Evolutionary conservation across 192 early-diverging fungal species (phyloP).

Genomic region (Coemansia sp.): DNA sequence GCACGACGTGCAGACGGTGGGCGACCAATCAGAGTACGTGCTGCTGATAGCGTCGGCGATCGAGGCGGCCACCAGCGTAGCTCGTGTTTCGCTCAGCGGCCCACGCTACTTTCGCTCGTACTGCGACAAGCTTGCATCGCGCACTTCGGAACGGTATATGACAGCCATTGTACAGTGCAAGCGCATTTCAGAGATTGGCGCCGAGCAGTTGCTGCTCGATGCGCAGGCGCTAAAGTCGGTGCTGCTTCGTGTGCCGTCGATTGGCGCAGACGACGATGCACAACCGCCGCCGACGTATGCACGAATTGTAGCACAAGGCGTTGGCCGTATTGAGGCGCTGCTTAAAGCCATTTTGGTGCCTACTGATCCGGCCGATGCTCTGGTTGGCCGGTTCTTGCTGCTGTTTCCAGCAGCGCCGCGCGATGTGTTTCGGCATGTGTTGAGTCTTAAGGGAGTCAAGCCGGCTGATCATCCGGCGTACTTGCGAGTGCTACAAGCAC

Average conservation of each 20-base stretch:
- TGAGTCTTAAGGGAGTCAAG: slow-evolving; percentile 81
- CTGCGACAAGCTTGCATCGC: slow-evolving; percentile 90
- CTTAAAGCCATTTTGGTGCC: slow-evolving; percentile 89
- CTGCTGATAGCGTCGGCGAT: slow-evolving; percentile 63
- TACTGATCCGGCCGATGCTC: slow-evolving; percentile 74
- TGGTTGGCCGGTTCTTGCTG: slow-evolving; percentile 87
- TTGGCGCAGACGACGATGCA: not conserved
- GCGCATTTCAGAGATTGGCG: slow-evolving; percentile 89
- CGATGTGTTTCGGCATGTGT: slow-evolving; percentile 71
- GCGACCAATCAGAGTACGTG: slow-evolving; percentile 92
- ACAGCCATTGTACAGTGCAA: slow-evolving; percentile 72
- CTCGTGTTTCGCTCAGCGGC: slow-evolving; percentile 65
- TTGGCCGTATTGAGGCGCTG: slow-evolving; percentile 79
- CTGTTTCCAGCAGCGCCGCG: slow-evolving; percentile 73
- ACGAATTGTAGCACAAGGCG: slow-evolving; percentile 79
- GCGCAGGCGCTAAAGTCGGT: slow-evolving; percentile 87
- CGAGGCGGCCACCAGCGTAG: slow-evolving; percentile 54
- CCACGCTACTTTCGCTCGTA: slow-evolving; percentile 82
- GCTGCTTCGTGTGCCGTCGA: slow-evolving; percentile 69
- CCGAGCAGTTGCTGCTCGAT: slow-evolving; percentile 94
- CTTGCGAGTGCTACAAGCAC: slow-evolving; percentile 20
- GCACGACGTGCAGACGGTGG: slow-evolving; percentile 80
- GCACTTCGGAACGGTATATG: slow-evolving; percentile 69
- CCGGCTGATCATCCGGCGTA: slow-evolving; percentile 59
- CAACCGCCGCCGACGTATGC: slow-evolving; percentile 61